phyloP scores from a whole-genome alignment of 2,329 filamentous ascomycete genomes.

The Venturia nashicola region DNA sequence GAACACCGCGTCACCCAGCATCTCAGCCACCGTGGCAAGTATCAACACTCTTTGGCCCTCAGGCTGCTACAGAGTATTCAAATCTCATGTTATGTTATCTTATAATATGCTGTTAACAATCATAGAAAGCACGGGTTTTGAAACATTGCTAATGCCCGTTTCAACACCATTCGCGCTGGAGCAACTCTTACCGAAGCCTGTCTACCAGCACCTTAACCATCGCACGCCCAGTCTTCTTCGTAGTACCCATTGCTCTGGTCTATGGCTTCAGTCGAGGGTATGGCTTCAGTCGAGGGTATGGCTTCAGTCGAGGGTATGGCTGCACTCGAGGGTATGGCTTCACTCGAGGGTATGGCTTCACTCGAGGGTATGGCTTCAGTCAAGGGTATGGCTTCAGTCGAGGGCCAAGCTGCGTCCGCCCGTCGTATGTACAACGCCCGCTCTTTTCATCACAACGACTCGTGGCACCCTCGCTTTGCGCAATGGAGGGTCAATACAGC shows the following conservation, averaged over 20 bases:
- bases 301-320: background rate
- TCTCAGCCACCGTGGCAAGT: background rate
- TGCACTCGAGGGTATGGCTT: too few species aligned
- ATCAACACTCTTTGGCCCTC: background rate
- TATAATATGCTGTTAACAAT: too few species aligned
- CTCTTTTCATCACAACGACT: conserved; percentile 26
- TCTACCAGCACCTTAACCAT: too few species aligned
- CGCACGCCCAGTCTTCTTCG: too few species aligned
- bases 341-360: too few species aligned
- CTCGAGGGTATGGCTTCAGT: too few species aligned
- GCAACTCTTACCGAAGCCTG: background rate
- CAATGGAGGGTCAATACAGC: conserved; percentile 22
- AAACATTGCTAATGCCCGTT: background rate
- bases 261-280: background rate
- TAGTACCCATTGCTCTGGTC: too few species aligned
- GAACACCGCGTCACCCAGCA: background rate
- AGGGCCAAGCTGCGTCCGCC: background rate
- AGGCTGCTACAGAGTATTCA: background rate
- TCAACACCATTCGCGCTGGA: background rate
- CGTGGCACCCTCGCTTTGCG: conserved; percentile 29
- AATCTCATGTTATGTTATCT: too few species aligned
- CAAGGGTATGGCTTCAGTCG: background rate
- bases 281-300: background rate
- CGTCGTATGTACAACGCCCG: conserved; percentile 9
- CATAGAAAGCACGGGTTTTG: background rate